Conservation (phyloP, 148 eudicot species). For the Oxyria digyna region DNA sequence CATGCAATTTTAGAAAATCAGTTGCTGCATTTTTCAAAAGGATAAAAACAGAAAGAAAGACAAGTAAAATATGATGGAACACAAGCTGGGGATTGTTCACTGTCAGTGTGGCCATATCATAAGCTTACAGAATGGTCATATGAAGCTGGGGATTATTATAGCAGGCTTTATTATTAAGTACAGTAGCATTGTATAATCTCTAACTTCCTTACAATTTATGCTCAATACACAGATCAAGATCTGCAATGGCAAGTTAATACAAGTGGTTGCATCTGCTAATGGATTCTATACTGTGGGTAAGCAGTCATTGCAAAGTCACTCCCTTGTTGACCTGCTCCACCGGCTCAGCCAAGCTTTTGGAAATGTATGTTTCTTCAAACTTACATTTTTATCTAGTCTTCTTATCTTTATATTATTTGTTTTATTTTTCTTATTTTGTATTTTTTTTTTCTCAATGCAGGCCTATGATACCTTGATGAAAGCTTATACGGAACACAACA, state of each 20-base stretch:
- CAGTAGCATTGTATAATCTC: too few relatives aligned
- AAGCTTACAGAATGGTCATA: too few relatives aligned
- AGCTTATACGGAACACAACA: conserved; percentile 85
- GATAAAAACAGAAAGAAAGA: too few relatives aligned
- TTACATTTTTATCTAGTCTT: not conserved
- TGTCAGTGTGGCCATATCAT: too few relatives aligned
- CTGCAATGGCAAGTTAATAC: conserved; percentile 87
- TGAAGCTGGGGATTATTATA: too few relatives aligned
- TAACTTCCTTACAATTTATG: not conserved
- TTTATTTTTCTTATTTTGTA: not conserved
- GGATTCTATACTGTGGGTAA: conserved; percentile 88
- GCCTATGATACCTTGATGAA: conserved; percentile 86
- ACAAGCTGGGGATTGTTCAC: too few relatives aligned
- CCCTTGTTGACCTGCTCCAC: conserved; percentile 91
- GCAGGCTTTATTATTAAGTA: too few relatives aligned
- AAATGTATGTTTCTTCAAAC: conserved; percentile 26
- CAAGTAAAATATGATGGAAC: too few relatives aligned
- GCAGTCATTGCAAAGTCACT: conserved; percentile 61
- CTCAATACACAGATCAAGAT: conserved; percentile 60
- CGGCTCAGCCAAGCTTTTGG: conserved; percentile 97
- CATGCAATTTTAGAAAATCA: too few relatives aligned
- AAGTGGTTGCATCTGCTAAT: conserved; percentile 68
- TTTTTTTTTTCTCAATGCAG: conserved; percentile 25
- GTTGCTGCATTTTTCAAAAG: too few relatives aligned
- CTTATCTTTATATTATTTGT: not conserved